Evolutionary conservation across 257 asterid genomes (phyloP), one percentile per base, ranked within the genome.

Genomic region (Lavandula angustifolia): DNA sequence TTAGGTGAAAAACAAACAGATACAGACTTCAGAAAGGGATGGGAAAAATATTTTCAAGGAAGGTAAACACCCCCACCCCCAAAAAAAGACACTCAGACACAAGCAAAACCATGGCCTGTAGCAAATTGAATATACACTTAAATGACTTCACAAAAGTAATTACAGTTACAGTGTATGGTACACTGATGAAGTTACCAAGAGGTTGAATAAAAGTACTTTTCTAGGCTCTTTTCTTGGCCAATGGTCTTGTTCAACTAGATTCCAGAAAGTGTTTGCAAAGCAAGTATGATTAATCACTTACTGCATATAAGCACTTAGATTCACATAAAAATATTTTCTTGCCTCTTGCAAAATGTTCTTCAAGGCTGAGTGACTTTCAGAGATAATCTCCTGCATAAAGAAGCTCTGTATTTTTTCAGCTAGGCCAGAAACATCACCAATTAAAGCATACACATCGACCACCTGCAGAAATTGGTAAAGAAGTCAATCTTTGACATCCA

Each of bases 341-440:
- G 89, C 98, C 90, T 83, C 95, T 73, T 77, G 86, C 83, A 90
- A 76, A 62, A 80, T 73, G 60, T 77, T 68, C 95, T 87, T 90
- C 91, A 94, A 68, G 35, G 87, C 91, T 43, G 87, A 80, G 69
- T 94, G 99, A 66, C 98, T 88, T 73, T 86, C 95, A 58, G 98
- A 84, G 70, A 94, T 85, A 80, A 91, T 89, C 83, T 94, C 99
- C 85, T 94, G 99, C 98, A 94, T 94, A 70, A 90, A 94, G 79
- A 88, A 85, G 83, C 98, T 94, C 63, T 94, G 98, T 51, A 94
- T 80, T 77, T 94, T 94, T 74, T 94, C 99, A 73, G 95, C 99
- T 76, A 94, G 88, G 57, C 95, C 96, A 75, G 96, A 76, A 67
- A 90, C 96, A 82, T 94, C 99, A 72, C 91, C 99, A 70, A 94